Base-by-base conservation (phyloP, 768 basidiomycete genomes). In the Leccinum rimulosum region DNA sequence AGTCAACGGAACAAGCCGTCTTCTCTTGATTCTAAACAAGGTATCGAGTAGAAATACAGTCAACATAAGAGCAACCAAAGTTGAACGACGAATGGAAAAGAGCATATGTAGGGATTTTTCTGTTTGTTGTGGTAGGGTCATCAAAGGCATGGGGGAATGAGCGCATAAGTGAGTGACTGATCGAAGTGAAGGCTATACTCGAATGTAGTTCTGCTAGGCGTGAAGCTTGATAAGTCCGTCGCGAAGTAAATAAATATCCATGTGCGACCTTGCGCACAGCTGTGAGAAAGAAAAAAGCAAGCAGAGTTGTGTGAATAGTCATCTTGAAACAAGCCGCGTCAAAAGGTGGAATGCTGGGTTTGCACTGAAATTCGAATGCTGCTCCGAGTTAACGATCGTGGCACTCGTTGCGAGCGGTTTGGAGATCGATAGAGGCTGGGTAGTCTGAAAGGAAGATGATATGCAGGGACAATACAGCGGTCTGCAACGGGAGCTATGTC, bases 191-290 rank as follows among this genome's bases (percentile, higher is more conserved):
- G 17, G 17, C 40, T 64, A 43, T 50, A 57, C 2, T n/a, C 5
- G 36, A n/a, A 45, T 31, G 30, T 22, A 55, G 36, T 22, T 2
- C 6, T 17, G n/a, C 14, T 28, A n/a, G 50, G 57, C 14, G 22
- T 25, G 22, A 43, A 22, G 47, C 55, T 17, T 66, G 49, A 68
- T 22, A 62, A 19, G 61, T 67, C 55, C 61, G 43, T 66, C 3
- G 27, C 10, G 51, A 55, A 57, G 50, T 61, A 10, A 36, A 47
- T 57, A 14, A 48, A 40, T 52, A 40, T 40, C 49, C 27, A 50
- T 58, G 53, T 68, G 64, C 58, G 61, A 50, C 53, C 58, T 60
- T 12, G 66, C 59, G 47, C 67, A 60, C 52, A 55, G 50, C 14
- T 7, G 28, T 55, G 6, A 10, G 4, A 4, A 28, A 30, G 7